Percentiles rank a stretch among this genome's conserved stretches.
Conservation (phyloP, 768 basidiomycete genomes). For the Pisolithus microcarpus region DNA sequence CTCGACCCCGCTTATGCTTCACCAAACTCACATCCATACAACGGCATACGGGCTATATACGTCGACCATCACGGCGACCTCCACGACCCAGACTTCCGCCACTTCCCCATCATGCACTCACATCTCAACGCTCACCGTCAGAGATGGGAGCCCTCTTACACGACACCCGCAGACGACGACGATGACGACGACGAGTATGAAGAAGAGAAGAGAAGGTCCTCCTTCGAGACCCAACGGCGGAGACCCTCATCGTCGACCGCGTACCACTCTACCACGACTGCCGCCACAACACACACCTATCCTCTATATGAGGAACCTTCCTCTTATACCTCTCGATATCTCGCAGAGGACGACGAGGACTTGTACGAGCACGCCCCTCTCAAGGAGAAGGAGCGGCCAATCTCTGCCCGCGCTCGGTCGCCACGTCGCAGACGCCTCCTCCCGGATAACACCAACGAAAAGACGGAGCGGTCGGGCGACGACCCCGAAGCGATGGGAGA, state of each 20-base stretch:
- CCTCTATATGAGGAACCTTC: constrained; percentile 25
- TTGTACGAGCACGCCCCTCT: constrained; percentile 16
- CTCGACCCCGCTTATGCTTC: constrained; percentile 58
- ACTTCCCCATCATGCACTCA: constrained; percentile 42
- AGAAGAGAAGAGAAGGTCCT: constrained; percentile 8
- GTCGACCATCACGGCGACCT: constrained; percentile 56
- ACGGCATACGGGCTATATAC: constrained; percentile 33
- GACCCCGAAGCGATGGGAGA: constrained; percentile 13
- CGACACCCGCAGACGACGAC: constrained; percentile 19
- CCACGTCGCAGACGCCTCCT: constrained; percentile 9
- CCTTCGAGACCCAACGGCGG: constrained; percentile 16
- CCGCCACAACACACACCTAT: constrained; percentile 8
- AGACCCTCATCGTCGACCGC: constrained; percentile 19
- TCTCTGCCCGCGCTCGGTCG: constrained; percentile 14
- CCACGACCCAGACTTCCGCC: constrained; percentile 62
- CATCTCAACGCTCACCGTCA: constrained; percentile 21
- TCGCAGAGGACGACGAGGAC: constrained; percentile 22
- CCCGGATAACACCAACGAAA: constrained; percentile 15
- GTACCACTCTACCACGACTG: constrained; percentile 10
- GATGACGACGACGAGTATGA: constrained; percentile 19
- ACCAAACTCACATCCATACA: constrained; percentile 16
- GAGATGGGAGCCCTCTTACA: constrained; percentile 28
- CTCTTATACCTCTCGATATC: constrained; percentile 23
- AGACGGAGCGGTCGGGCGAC: not conserved
- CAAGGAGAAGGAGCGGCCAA: constrained; percentile 18